Percentiles rank a stretch among this genome's conserved stretches.
These are phyloP conservation scores for Cucumis cinereus DNA, from an alignment of 306 rosid species.

Conservation along the genomic window DNA sequence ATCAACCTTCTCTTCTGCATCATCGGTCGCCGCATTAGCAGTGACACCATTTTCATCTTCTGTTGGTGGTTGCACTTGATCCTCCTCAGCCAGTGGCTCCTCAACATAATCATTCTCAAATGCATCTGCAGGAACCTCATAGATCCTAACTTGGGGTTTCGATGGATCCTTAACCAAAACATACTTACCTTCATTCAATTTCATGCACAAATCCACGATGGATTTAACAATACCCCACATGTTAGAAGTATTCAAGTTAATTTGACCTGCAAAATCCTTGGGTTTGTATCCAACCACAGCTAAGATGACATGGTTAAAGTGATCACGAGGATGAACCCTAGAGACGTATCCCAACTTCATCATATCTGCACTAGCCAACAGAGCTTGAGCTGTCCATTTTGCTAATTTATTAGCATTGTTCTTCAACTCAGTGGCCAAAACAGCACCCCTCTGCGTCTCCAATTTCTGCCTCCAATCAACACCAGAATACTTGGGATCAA, in stretches of 20 bases:
- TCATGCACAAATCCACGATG: constrained; percentile 96
- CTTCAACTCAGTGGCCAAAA: constrained; percentile 92
- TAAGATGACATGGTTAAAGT: constrained; percentile 78
- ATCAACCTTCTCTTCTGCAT: constrained; percentile 36
- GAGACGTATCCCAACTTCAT: constrained; percentile 95
- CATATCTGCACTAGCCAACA: constrained; percentile 71
- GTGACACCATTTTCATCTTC: constrained; percentile 53
- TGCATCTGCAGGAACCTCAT: constrained; percentile 79
- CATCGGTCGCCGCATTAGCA: constrained; percentile 24
- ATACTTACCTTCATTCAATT: constrained; percentile 81
- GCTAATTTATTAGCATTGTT: constrained; percentile 92
- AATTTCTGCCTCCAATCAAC: constrained; percentile 94
- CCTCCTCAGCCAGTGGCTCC: constrained; percentile 90
- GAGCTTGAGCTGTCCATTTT: constrained; percentile 91
- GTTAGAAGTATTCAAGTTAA: constrained; percentile 58
- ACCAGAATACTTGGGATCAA: constrained; percentile 83
- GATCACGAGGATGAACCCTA: constrained; percentile 91
- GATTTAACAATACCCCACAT: constrained; percentile 99
- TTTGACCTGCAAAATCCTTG: constrained; percentile 67
- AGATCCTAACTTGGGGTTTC: constrained; percentile 92
- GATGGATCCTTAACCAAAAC: constrained; percentile 86
- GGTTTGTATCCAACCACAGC: constrained; percentile 89
- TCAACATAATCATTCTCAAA: constrained; percentile 93
- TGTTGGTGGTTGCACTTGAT: constrained; percentile 76
- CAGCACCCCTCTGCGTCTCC: constrained; percentile 97